Evolutionary conservation across 1,284 basidiomycete genomes (phyloP).

Genomic region (Exobasidium rhododendri): DNA sequence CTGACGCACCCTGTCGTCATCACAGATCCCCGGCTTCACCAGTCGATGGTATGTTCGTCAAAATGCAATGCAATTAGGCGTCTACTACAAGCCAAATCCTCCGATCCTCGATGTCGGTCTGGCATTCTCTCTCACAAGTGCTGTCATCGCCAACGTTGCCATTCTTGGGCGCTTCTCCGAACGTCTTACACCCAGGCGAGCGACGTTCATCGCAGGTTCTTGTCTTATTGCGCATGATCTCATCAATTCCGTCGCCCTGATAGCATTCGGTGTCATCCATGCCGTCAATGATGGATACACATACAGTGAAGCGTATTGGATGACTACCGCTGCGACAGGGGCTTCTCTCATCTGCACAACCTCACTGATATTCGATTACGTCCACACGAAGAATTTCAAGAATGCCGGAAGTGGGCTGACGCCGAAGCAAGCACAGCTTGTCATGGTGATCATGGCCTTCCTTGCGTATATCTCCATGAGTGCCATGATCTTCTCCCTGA

Average conservation of each 20-base stretch:
- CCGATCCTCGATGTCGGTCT: slow-evolving; percentile 65
- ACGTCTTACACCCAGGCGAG: slow-evolving; percentile 46
- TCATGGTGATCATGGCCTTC: slow-evolving; percentile 63
- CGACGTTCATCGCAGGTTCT: slow-evolving; percentile 66
- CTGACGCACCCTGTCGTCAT: neutral
- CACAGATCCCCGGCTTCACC: slow-evolving; percentile 26
- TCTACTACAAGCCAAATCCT: slow-evolving; percentile 35
- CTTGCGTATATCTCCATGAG: slow-evolving; percentile 67
- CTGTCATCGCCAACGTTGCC: slow-evolving; percentile 67
- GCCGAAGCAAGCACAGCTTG: slow-evolving; percentile 70
- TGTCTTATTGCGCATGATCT: slow-evolving; percentile 65
- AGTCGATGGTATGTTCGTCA: slow-evolving; percentile 41
- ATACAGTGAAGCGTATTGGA: slow-evolving; percentile 65
- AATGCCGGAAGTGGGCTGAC: slow-evolving; percentile 70
- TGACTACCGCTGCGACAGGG: slow-evolving; percentile 72
- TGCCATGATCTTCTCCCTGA: slow-evolving; percentile 31
- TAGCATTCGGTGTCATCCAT: slow-evolving; percentile 66
- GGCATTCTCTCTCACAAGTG: slow-evolving; percentile 67
- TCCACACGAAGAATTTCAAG: slow-evolving; percentile 64
- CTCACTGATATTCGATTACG: slow-evolving; percentile 65
- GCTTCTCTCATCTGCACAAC: slow-evolving; percentile 68
- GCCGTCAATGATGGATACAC: slow-evolving; percentile 63
- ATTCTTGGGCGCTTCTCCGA: slow-evolving; percentile 70
- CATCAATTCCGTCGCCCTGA: slow-evolving; percentile 67
- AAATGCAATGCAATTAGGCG: slow-evolving; percentile 13